phyloP scores from a whole-genome alignment of 495 filamentous ascomycete genomes.

The Cudoniella acicularis region DNA sequence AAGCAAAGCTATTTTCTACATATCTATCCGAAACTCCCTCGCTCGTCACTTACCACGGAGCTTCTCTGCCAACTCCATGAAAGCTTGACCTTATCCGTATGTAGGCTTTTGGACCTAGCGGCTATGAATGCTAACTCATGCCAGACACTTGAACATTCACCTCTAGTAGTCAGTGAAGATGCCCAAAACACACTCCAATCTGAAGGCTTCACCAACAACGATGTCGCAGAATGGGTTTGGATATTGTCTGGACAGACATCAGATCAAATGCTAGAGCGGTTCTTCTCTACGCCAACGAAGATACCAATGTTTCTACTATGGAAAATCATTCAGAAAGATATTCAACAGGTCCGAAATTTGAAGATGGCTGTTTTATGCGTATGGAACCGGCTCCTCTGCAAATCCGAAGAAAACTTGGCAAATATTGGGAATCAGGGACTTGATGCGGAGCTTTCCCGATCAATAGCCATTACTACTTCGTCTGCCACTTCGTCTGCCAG shows the following conservation, averaged over 20 bases:
- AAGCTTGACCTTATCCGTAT: background rate
- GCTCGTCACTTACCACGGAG: background rate
- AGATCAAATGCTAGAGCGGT: conserved; percentile 14
- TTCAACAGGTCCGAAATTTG: conserved; percentile 9
- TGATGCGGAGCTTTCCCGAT: too few relatives aligned
- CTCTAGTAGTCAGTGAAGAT: background rate
- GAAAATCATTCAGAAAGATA: conserved; percentile 13
- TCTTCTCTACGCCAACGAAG: background rate
- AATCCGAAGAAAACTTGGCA: background rate
- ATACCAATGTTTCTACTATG: conserved; percentile 19
- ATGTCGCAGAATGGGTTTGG: conserved; percentile 20
- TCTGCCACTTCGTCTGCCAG: too few relatives aligned
- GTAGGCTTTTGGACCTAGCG: background rate
- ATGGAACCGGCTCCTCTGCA: conserved; percentile 4
- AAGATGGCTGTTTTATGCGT: conserved; percentile 8
- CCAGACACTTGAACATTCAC: too few relatives aligned
- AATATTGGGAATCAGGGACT: background rate
- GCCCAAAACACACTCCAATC: background rate
- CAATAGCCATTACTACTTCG: too few relatives aligned
- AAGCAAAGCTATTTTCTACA: background rate
- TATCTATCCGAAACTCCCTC: background rate
- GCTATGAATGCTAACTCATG: background rate
- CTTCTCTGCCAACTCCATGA: conserved; percentile 1
- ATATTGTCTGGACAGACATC: conserved; percentile 8
- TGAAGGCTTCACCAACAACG: background rate